Evolutionary conservation across 2,329 filamentous ascomycete species (phyloP), one percentile per base, ranked within the genome.

Genomic region (Mycosphaerella sp.): DNA sequence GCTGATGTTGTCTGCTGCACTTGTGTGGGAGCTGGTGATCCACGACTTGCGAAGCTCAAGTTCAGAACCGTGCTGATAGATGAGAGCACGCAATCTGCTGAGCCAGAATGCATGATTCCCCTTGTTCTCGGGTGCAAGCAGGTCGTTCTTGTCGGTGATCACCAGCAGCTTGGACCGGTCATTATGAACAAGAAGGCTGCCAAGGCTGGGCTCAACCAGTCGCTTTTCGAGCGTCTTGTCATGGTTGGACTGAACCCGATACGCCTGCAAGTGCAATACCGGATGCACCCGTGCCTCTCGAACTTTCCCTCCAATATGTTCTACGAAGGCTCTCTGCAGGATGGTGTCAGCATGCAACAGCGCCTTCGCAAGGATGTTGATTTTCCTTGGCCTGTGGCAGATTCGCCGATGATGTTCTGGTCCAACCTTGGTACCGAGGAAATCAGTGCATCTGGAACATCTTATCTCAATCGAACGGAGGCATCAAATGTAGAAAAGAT

Each of bases 121-220:
- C 76, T 98, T 36, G 91, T 98, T 28, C 79, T 98, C 17, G 93
- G 93, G 44, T 98, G 93, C 77, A 98, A 98, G 74, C 93, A 98
- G 70, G 89, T 96, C 44, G 93, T 98, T n/a, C 80, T 98, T 32
- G 93, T 98, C 37, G 93, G 93, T 66, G 93, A 98, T 66, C 93
- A 98, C 71, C 94, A 97, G 71, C 93, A 98, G 69, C 81, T 98
- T 59, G 93, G 93, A 0, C 93, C 93, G 1, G 93, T 98, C 63
- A 97, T 98, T 67, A 98, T 98, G 91, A 98, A 98, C 79, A 98
- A 98, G 79, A 97, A 97, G 73, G 93, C 93, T 12, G 93, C 93
- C 55, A 97, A 97, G 72, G 93, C 93, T 49, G 93, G 93, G 55
- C 78, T 98, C 13, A 96, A 97, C 71, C 93, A 97, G 70, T 97